phyloP scores from a whole-genome alignment of 352 stramenopile genomes.

The Stramenopiles sp. region DNA sequence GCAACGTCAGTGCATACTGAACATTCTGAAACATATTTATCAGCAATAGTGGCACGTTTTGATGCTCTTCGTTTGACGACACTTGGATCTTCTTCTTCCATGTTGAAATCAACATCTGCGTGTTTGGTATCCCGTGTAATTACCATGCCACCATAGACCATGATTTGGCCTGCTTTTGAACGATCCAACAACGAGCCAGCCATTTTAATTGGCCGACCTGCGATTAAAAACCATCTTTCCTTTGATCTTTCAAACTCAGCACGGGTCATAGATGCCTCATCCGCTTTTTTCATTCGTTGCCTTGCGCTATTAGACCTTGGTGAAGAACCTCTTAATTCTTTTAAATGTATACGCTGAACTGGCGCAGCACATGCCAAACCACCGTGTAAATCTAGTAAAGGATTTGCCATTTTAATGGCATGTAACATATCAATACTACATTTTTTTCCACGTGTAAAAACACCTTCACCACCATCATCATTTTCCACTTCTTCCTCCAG shows the following conservation, averaged over 20 bases:
- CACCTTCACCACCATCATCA: background rate
- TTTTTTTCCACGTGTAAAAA: background rate
- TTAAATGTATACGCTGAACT: background rate
- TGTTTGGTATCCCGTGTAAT: background rate
- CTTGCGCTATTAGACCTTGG: background rate
- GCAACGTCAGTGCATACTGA: background rate
- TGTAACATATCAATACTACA: background rate
- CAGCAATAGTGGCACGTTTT: background rate
- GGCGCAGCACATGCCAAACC: background rate
- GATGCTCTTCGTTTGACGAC: background rate
- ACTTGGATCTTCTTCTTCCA: background rate
- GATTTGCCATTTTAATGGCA: background rate
- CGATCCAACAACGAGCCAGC: background rate
- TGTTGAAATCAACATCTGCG: background rate
- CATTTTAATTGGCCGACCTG: background rate
- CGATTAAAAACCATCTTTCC: background rate
- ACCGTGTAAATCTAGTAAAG: background rate
- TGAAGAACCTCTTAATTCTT: background rate
- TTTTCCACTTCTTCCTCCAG: background rate
- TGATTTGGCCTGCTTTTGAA: background rate
- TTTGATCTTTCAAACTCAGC: background rate
- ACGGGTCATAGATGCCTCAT: background rate
- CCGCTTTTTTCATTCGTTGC: background rate
- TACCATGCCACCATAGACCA: background rate
- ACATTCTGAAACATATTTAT: background rate